Evolutionary conservation across 1,284 basidiomycete genomes (phyloP).

Genomic region (Ceratobasidium sp.): DNA sequence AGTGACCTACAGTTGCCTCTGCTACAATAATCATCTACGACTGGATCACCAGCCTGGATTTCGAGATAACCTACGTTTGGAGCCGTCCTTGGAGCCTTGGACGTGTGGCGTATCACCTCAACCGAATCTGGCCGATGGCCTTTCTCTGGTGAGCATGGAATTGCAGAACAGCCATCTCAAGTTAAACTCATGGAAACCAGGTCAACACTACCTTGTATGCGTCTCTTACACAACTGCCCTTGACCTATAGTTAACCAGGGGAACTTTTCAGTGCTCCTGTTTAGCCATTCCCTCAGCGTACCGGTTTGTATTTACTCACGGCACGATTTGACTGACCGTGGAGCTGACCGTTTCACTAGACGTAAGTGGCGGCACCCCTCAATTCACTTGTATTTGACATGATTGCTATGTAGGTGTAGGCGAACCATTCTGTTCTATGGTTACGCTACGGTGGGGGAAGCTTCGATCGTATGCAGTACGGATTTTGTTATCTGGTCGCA

Average conservation of each 20-base stretch:
- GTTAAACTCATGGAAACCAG: background rate
- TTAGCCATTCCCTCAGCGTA: background rate
- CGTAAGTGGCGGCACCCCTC: background rate
- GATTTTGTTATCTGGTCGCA: background rate
- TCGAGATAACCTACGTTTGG: slow-evolving; percentile 6
- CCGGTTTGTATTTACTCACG: background rate
- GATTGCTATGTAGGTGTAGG: slow-evolving; percentile 4
- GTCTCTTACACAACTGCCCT: too few species aligned
- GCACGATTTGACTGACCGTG: background rate
- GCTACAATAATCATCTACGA: slow-evolving; percentile 4
- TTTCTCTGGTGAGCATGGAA: background rate
- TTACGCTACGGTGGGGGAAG: background rate
- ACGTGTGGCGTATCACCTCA: slow-evolving; percentile 3
- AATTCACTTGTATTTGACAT: background rate
- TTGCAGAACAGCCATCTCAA: background rate
- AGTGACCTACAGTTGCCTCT: background rate
- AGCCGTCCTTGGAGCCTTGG: slow-evolving; percentile 13
- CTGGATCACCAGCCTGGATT: background rate
- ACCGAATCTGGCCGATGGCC: slow-evolving; percentile 13
- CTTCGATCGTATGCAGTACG: background rate
- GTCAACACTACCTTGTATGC: slow-evolving; percentile 3
- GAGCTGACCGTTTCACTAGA: background rate
- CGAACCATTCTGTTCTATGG: background rate
- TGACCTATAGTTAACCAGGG: background rate
- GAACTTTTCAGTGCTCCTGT: slow-evolving; percentile 1